A percentile compares a stretch with the other conserved stretches of the same genome.
Evolutionary conservation across 2,329 filamentous ascomycete genomes (phyloP).

Genomic region (Hypomyces perniciosus): DNA sequence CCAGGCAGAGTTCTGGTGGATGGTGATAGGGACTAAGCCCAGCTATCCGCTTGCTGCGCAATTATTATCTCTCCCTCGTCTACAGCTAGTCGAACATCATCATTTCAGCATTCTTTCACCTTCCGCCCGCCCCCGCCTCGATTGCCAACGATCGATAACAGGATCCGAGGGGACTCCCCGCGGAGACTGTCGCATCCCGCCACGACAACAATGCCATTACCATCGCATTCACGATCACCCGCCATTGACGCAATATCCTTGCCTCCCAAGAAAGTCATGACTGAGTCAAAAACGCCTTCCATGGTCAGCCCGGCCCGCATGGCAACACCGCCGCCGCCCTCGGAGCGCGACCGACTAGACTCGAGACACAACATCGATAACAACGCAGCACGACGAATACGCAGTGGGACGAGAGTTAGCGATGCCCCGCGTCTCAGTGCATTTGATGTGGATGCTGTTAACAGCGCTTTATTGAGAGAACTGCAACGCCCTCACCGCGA

Average conservation of each 20-base stretch:
- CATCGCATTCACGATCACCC: conserved; percentile 21
- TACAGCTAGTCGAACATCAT: conserved; percentile 2
- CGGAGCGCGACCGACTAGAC: conserved; percentile 39
- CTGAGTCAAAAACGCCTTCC: conserved; percentile 26
- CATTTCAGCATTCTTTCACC: background rate
- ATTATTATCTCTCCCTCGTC: background rate
- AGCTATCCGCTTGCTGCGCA: conserved; percentile 6
- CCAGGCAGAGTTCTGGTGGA: conserved; percentile 2
- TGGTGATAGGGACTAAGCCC: background rate
- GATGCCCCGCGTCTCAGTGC: conserved; percentile 31
- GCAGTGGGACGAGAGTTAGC: conserved; percentile 30
- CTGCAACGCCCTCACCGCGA: conserved; percentile 46
- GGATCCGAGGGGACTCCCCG: conserved; percentile 1
- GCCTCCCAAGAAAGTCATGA: conserved; percentile 29
- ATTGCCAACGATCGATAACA: conserved; percentile 2
- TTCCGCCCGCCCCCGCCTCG: conserved; percentile 1
- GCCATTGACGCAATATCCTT: conserved; percentile 24
- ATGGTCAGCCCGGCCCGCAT: conserved; percentile 31
- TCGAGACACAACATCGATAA: conserved; percentile 34
- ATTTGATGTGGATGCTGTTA: conserved; percentile 45
- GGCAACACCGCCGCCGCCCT: conserved; percentile 39
- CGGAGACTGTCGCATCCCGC: conserved; percentile 9
- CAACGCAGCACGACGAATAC: conserved; percentile 26
- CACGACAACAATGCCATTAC: conserved; percentile 28
- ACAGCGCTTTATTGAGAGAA: conserved; percentile 46